Percentiles rank a stretch among this genome's conserved stretches.
Evolutionary conservation across 2,329 filamentous ascomycete species (phyloP).

Genomic region (Ophiosphaerella narmari): DNA sequence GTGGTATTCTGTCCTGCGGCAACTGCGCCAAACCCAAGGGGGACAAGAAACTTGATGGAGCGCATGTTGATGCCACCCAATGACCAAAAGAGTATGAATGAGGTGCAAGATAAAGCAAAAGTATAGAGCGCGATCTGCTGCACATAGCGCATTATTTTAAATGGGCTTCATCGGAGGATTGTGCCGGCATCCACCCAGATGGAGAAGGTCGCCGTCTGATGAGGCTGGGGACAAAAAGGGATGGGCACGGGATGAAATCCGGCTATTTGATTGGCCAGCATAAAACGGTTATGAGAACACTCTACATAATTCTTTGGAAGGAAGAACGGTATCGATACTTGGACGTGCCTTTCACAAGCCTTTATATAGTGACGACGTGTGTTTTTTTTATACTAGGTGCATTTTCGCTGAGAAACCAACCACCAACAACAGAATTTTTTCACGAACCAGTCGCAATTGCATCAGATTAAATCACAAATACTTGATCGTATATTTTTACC

Average conservation of each 20-base stretch:
- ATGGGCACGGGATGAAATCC: conserved; percentile 18
- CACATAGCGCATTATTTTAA: conserved; percentile 34
- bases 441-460: too few species aligned
- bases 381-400: too few species aligned
- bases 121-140: conserved; percentile 10
- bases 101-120: conserved; percentile 20
- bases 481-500: too few species aligned
- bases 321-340: neutral
- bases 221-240: conserved; percentile 7
- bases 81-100: conserved; percentile 26
- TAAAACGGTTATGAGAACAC: neutral
- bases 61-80: conserved; percentile 28
- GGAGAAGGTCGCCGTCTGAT: conserved; percentile 19
- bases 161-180: conserved; percentile 1
- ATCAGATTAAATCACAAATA: too few species aligned
- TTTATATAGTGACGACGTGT: neutral
- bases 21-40: conserved; percentile 24
- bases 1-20: conserved; percentile 16
- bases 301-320: neutral
- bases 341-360: too few species aligned
- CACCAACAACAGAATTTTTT: too few species aligned
- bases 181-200: conserved; percentile 23
- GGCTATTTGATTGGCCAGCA: conserved; percentile 19
- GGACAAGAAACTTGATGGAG: conserved; percentile 14
- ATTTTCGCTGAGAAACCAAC: too few species aligned